Conservation (phyloP, 2,329 filamentous ascomycete species). For the Talaromyces islandicus region DNA sequence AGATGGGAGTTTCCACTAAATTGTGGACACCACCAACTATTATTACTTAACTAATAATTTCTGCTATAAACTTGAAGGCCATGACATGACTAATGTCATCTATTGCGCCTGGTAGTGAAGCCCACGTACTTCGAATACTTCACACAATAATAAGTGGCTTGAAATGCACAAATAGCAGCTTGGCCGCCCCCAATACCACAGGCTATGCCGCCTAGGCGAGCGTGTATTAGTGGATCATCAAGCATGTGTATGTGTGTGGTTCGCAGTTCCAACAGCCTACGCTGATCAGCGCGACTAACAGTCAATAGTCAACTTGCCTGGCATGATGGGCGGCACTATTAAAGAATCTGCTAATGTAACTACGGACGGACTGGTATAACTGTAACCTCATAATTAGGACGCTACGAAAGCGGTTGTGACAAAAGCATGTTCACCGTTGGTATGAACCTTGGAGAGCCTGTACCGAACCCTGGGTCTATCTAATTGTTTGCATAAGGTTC, state of each 20-base stretch:
- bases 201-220: background rate
- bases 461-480: background rate
- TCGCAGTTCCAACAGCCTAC: background rate
- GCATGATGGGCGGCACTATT: background rate
- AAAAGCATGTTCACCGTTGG: background rate
- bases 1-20: background rate
- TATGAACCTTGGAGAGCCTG: background rate
- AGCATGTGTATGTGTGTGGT: background rate
- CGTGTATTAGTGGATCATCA: background rate
- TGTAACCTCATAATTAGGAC: background rate
- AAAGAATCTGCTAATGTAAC: background rate
- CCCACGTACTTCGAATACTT: background rate
- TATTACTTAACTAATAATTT: background rate
- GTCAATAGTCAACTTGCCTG: background rate
- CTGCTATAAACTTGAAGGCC: background rate
- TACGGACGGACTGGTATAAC: background rate
- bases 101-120: background rate
- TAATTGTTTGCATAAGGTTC: background rate
- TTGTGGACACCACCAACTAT: background rate
- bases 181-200: background rate
- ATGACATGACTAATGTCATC: background rate
- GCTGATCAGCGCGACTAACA: background rate
- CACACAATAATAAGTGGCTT: background rate
- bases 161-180: background rate
- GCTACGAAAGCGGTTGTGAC: background rate